phyloP scores from a whole-genome alignment of 1,284 basidiomycete species.

The Ganoderma sinense region DNA sequence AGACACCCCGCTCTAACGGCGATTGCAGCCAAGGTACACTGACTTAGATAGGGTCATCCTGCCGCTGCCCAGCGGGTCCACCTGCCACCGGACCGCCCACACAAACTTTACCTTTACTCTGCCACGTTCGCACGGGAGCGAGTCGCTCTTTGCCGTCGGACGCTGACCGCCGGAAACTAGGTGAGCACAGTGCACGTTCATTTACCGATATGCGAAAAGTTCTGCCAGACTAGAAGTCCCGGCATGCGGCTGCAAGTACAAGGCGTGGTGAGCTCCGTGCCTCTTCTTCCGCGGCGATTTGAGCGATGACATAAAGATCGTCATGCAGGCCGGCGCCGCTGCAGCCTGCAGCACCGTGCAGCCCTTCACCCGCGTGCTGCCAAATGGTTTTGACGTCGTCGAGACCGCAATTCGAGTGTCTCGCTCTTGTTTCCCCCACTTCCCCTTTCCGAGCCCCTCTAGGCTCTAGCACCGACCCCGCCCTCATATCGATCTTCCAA shows the following conservation, averaged over 20 bases:
- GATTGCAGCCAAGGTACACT: not conserved
- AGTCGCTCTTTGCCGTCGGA: not conserved
- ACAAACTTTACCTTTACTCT: not conserved
- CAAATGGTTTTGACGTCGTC: not conserved
- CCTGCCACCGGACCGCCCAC: not conserved
- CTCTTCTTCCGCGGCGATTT: not conserved
- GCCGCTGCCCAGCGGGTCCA: not conserved
- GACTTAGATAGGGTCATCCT: not conserved
- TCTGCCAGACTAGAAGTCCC: not conserved
- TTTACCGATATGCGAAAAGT: not conserved
- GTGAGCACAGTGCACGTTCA: not conserved
- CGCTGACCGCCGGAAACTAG: not conserved
- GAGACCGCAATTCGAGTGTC: not conserved
- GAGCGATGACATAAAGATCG: not conserved
- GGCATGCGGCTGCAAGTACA: not conserved
- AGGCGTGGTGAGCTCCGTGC: not conserved
- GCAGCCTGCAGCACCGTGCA: not conserved
- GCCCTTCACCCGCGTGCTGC: not conserved
- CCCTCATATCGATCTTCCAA: constrained; percentile 1
- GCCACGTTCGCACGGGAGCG: not conserved
- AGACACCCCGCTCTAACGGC: not conserved
- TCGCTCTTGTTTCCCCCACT: not conserved
- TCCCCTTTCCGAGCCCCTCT: not conserved
- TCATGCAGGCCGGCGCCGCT: not conserved
- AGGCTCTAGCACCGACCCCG: not conserved